A percentile compares a stretch with the other conserved stretches of the same genome.
phyloP scores from a whole-genome alignment of 306 rosid genomes.

The Sindora glabra region DNA sequence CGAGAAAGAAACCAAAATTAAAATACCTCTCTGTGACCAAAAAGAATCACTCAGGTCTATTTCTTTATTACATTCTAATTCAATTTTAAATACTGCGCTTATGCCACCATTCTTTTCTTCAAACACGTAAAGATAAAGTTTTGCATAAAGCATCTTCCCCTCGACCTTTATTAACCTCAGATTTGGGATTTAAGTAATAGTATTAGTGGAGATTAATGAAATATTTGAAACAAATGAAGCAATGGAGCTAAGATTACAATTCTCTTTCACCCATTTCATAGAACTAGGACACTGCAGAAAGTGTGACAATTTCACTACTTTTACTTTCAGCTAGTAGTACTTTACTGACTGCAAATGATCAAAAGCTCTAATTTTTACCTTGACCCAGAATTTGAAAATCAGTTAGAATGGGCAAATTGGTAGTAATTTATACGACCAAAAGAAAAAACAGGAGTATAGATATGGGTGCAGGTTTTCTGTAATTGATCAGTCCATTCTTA shows the following conservation, averaged over 20 bases:
- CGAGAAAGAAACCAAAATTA: constrained; percentile 32
- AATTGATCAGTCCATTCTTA: constrained; percentile 6
- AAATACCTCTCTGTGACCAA: constrained; percentile 18
- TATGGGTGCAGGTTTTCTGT: not conserved
- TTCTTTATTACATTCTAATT: constrained; percentile 28
- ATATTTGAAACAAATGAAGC: not conserved
- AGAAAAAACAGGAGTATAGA: not conserved
- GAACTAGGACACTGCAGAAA: constrained; percentile 3
- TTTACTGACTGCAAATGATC: not conserved
- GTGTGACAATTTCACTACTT: constrained; percentile 1
- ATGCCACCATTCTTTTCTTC: constrained; percentile 41
- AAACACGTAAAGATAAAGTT: constrained; percentile 66
- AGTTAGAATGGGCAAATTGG: not conserved
- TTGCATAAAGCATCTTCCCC: constrained; percentile 44
- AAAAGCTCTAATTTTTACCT: constrained; percentile 20
- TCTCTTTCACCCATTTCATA: not conserved
- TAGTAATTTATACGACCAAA: not conserved
- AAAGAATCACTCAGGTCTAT: constrained; percentile 39
- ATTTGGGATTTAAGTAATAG: constrained; percentile 13
- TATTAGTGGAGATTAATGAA: not conserved
- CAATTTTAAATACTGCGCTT: constrained; percentile 18
- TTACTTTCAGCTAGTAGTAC: not conserved
- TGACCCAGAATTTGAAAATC: constrained; percentile 1
- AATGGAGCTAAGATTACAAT: not conserved
- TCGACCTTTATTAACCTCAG: constrained; percentile 47